phyloP scores from a whole-genome alignment of 2,329 filamentous ascomycete species.

The Clathrospora elynae region DNA sequence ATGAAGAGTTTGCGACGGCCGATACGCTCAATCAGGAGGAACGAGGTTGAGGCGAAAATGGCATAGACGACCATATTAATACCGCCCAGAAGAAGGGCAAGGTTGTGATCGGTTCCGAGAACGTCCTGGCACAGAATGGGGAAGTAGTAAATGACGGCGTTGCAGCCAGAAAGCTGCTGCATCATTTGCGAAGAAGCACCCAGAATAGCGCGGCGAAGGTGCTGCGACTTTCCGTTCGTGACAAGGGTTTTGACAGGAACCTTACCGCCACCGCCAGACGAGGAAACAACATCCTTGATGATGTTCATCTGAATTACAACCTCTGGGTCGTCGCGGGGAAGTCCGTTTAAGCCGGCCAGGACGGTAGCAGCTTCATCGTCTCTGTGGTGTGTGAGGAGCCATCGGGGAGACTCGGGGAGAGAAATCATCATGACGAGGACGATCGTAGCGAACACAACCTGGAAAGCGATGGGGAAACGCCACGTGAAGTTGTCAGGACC shows the following conservation, averaged over 20 bases:
- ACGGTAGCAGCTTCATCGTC: constrained; percentile 56
- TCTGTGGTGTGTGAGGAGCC: constrained; percentile 43
- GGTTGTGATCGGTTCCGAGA: constrained; percentile 55
- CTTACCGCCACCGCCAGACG: constrained; percentile 44
- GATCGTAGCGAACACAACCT: constrained; percentile 54
- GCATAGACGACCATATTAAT: constrained; percentile 62
- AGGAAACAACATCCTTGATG: constrained; percentile 60
- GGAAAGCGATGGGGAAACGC: constrained; percentile 60
- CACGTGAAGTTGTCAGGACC: constrained; percentile 45
- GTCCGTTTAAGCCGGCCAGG: constrained; percentile 55
- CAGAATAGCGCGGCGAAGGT: constrained; percentile 65
- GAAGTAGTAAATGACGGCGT: constrained; percentile 54
- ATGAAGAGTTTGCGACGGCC: constrained; percentile 55
- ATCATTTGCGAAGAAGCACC: constrained; percentile 65
- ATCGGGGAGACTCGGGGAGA: constrained; percentile 39
- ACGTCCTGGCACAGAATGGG: constrained; percentile 55
- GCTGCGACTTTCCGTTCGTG: constrained; percentile 66
- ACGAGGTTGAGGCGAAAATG: constrained; percentile 63
- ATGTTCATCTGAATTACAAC: constrained; percentile 65
- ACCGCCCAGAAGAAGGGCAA: constrained; percentile 53
- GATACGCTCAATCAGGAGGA: constrained; percentile 68
- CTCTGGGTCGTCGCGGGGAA: constrained; percentile 58
- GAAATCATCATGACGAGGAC: constrained; percentile 44
- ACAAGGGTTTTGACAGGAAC: constrained; percentile 55
- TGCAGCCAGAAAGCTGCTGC: constrained; percentile 57